Conservation (phyloP, 805 yeast genomes). For the Monosporozyma aerobia region DNA sequence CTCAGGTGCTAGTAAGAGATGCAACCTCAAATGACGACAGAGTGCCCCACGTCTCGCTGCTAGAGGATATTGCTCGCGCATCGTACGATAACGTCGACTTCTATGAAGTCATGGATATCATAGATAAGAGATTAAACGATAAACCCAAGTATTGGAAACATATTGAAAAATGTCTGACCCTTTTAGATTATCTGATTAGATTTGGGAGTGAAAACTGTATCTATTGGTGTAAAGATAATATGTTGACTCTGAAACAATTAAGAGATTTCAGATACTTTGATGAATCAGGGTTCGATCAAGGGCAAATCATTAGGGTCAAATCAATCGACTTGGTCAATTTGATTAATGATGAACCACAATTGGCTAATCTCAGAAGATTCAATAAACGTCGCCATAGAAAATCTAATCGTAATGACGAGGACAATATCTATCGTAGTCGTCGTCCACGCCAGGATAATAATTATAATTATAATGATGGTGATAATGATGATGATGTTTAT, state of each 20-base stretch:
- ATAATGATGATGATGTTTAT: background rate
- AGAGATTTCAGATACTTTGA: slow-evolving; percentile 83
- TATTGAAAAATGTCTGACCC: slow-evolving; percentile 81
- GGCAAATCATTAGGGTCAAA: slow-evolving; percentile 77
- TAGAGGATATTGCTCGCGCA: slow-evolving; percentile 74
- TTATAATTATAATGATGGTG: background rate
- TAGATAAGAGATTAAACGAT: slow-evolving; percentile 85
- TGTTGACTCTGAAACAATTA: slow-evolving; percentile 79
- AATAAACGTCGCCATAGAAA: slow-evolving; percentile 29
- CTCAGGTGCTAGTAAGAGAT: slow-evolving; percentile 82
- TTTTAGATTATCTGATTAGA: slow-evolving; percentile 80
- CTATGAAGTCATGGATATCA: slow-evolving; percentile 86
- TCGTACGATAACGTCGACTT: slow-evolving; percentile 69
- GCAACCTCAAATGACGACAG: slow-evolving; percentile 83
- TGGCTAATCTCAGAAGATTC: slow-evolving; percentile 54
- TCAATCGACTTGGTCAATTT: slow-evolving; percentile 82
- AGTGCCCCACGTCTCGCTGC: slow-evolving; percentile 71
- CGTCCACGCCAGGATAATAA: background rate
- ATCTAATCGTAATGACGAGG: slow-evolving; percentile 9
- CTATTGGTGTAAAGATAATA: slow-evolving; percentile 81
- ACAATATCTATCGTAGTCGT: background rate
- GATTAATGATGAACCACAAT: slow-evolving; percentile 71
- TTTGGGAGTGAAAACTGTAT: slow-evolving; percentile 85
- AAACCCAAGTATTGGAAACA: slow-evolving; percentile 98
- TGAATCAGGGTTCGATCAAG: slow-evolving; percentile 74